phyloP scores from a whole-genome alignment of 2,329 filamentous ascomycete species.

The Xylariales sp. region DNA sequence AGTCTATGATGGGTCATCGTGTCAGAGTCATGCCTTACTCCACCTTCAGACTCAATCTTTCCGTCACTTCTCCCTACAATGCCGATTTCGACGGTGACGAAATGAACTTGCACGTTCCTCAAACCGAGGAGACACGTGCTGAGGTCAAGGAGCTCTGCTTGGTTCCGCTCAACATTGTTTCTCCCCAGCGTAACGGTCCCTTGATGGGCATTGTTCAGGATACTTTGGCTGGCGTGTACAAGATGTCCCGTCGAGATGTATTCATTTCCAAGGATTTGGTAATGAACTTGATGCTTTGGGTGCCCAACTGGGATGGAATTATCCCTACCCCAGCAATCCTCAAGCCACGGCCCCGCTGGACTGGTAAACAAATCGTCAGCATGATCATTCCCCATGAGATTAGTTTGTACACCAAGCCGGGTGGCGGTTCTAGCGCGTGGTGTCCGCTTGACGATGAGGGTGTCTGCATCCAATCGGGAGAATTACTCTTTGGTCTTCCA shows the following conservation, averaged over 20 bases:
- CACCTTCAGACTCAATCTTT: conserved; percentile 95
- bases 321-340: conserved; percentile 91
- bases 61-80: conserved; percentile 98
- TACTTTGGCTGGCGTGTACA: conserved; percentile 93
- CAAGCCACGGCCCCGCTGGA: conserved; percentile 91
- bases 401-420: conserved; percentile 68
- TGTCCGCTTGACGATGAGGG: conserved; percentile 70
- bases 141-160: conserved; percentile 93
- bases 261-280: conserved; percentile 88
- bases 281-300: conserved; percentile 97
- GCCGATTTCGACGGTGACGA: conserved; percentile 99
- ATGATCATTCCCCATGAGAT: conserved; percentile 86
- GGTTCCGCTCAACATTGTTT: conserved; percentile 98
- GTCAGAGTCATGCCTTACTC: conserved; percentile 99
- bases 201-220: conserved; percentile 99
- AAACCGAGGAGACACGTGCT: conserved; percentile 93
- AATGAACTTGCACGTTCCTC: conserved; percentile 99
- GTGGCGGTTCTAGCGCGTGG: conserved; percentile 47
- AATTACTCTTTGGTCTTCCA: conserved; percentile 85
- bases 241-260: conserved; percentile 87
- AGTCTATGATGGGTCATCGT: conserved; percentile 99
- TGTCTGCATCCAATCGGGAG: conserved; percentile 77
- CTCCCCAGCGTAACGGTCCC: conserved; percentile 91
- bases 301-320: conserved; percentile 94
- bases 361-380: conserved; percentile 95